These are phyloP conservation scores for Aspergillus aculeatinus DNA, from an alignment of 2,329 filamentous ascomycete genomes.

Conservation along the genomic window DNA sequence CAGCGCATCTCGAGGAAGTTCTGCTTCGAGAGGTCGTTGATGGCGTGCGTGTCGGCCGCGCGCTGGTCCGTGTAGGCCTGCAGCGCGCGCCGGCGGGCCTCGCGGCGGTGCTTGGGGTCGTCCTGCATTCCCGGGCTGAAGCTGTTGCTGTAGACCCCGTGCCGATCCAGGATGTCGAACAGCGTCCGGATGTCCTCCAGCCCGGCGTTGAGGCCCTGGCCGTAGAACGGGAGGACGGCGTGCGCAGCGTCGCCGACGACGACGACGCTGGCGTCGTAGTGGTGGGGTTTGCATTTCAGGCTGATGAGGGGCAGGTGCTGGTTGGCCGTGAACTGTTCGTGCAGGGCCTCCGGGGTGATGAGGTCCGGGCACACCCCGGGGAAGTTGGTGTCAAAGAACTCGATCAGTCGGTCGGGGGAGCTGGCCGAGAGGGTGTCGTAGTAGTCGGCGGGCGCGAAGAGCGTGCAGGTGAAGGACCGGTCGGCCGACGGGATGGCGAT, in stretches of 20 bases:
- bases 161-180: slow-evolving; percentile 75
- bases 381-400: slow-evolving; percentile 83
- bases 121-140: slow-evolving; percentile 8
- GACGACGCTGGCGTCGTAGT: slow-evolving; percentile 72
- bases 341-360: slow-evolving; percentile 62
- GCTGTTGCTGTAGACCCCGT: slow-evolving; percentile 46
- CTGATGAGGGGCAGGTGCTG: slow-evolving; percentile 90
- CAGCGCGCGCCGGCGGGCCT: slow-evolving; percentile 53
- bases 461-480: slow-evolving; percentile 89
- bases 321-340: slow-evolving; percentile 73
- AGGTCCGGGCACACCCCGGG: slow-evolving; percentile 72
- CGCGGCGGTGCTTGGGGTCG: slow-evolving; percentile 46
- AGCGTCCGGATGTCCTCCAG: slow-evolving; percentile 90
- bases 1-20: slow-evolving; percentile 95
- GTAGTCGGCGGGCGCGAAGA: slow-evolving; percentile 75
- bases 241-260: slow-evolving; percentile 93
- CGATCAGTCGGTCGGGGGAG: slow-evolving; percentile 66
- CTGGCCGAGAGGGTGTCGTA: slow-evolving; percentile 65
- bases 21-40: slow-evolving; percentile 85
- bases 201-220: slow-evolving; percentile 95
- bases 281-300: slow-evolving; percentile 88
- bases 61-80: slow-evolving; percentile 73
- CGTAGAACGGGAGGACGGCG: slow-evolving; percentile 98
- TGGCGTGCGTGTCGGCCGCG: slow-evolving; percentile 76
- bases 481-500: slow-evolving; percentile 91